These are phyloP conservation scores for Carex parvula DNA, from an alignment of 176 grass and related monocot genomes.

Conservation along the genomic window DNA sequence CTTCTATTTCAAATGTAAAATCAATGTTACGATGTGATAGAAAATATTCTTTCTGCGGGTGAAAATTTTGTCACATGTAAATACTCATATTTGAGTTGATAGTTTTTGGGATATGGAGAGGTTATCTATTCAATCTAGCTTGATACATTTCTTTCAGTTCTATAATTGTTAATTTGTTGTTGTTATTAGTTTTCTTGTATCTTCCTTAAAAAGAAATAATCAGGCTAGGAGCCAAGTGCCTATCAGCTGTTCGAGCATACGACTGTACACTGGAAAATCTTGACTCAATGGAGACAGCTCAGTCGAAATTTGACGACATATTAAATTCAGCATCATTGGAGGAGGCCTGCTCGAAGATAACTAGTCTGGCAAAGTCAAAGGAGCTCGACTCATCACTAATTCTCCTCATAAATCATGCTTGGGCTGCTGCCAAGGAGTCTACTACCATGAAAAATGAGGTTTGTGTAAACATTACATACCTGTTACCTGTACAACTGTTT, in stretches of 20 bases:
- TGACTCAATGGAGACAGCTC: conserved; percentile 56
- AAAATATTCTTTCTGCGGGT: neutral
- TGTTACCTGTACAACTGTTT: neutral
- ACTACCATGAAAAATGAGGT: conserved; percentile 62
- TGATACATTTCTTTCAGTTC: neutral
- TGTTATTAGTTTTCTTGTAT: conserved; percentile 11
- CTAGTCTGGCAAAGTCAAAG: conserved; percentile 66
- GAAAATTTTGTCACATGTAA: neutral
- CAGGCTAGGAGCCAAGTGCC: conserved; percentile 83
- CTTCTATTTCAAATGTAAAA: neutral
- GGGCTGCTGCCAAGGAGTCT: conserved; percentile 87
- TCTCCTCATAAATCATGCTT: conserved; percentile 85
- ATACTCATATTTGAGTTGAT: neutral
- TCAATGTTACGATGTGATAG: neutral
- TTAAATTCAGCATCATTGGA: conserved; percentile 83
- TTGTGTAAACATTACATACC: neutral
- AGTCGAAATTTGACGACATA: conserved; percentile 83
- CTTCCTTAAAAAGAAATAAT: conserved; percentile 53
- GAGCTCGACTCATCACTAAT: conserved; percentile 90
- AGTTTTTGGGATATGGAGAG: neutral
- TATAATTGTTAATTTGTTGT: neutral
- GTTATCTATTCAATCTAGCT: neutral
- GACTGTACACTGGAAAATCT: conserved; percentile 71
- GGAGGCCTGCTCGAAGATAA: conserved; percentile 64
- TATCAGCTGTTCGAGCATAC: conserved; percentile 79